Conservation (phyloP, 495 filamentous ascomycete genomes). For the Neurospora sp. region DNA sequence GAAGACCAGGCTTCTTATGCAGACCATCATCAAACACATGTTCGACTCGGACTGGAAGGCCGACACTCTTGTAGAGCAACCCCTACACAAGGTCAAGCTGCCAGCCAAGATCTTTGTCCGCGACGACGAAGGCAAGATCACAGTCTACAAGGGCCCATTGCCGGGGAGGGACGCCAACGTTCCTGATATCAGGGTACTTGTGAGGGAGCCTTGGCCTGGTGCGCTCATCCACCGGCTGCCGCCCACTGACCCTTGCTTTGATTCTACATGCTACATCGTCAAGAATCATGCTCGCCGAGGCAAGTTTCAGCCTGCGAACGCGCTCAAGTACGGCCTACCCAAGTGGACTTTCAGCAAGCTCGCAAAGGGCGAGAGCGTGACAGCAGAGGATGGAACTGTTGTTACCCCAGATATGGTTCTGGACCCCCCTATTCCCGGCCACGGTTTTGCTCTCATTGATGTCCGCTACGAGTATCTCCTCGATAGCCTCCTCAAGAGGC, state of each 20-base stretch:
- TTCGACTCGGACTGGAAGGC: conserved; percentile 68
- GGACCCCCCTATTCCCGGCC: conserved; percentile 22
- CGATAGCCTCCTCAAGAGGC: conserved; percentile 49
- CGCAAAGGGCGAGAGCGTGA: conserved; percentile 39
- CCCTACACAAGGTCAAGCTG: conserved; percentile 52
- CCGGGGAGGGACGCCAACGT: conserved; percentile 39
- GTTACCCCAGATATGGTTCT: conserved; percentile 49
- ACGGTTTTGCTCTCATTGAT: conserved; percentile 70
- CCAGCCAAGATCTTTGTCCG: conserved; percentile 62
- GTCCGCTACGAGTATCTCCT: conserved; percentile 61
- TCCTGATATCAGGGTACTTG: conserved; percentile 61
- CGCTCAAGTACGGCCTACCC: conserved; percentile 47
- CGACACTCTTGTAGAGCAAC: conserved; percentile 55
- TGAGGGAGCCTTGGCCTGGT: conserved; percentile 77
- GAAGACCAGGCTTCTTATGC: conserved; percentile 40
- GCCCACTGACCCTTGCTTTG: conserved; percentile 46
- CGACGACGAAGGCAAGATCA: conserved; percentile 52
- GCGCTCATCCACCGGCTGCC: conserved; percentile 55
- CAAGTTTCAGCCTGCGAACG: conserved; percentile 61
- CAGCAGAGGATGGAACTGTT: conserved; percentile 40
- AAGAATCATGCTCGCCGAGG: conserved; percentile 64
- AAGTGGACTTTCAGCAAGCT: conserved; percentile 43
- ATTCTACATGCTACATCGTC: conserved; percentile 78
- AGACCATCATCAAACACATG: conserved; percentile 63
- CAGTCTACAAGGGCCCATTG: conserved; percentile 55